Base-by-base conservation (phyloP, 257 asterid species). In the Thymus mandschuricus region DNA sequence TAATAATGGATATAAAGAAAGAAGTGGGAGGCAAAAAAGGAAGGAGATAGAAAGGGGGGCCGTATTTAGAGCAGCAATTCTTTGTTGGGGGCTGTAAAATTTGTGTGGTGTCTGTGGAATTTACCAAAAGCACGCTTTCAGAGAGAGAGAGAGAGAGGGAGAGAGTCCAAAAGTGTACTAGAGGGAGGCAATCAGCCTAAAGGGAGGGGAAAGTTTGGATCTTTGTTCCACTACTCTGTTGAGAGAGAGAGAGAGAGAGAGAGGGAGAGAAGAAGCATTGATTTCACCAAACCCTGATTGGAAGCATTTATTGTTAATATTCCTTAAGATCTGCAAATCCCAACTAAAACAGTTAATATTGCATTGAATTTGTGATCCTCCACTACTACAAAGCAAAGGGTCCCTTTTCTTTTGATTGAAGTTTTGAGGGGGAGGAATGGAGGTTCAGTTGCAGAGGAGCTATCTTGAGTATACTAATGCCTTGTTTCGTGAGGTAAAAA, bases 371-470 rank as follows among this genome's bases (percentile, higher is more conserved):
- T 31, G n/a, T 60, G 65, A 21, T 21, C 21, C 64, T 3, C 15
- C 21, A 43, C 12, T 70, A 27, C 21, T 21, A 21, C 21, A 21
- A 21, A 21, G 21, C 8, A 66, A 44, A 44, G 43, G 60, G 49
- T 64, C 27, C 54, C 69, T 45, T 66, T n/a, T 38, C 11, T 15
- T 51, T 65, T 66, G 48, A 11, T 38, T 38, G 41, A 38, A 21
- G 21, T 60, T 8, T 52, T 63, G 35, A 66, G 50, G 29, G 56
- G 54, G 4, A 10, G 30, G 30, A 58, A 92, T 89, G 97, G 95
- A 87, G 63, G 80, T 86, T 68, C 91, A 80, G 75, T 65, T 92
- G 91, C 97, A 90, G 80, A 81, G 87, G 81, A 85, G 82, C 60
- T 90, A 83, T 80, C 62, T 81, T 81, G 96, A 89, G 33, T 88